Conservation (phyloP, 805 yeast genomes). For the Maudiozyma bulderi region DNA sequence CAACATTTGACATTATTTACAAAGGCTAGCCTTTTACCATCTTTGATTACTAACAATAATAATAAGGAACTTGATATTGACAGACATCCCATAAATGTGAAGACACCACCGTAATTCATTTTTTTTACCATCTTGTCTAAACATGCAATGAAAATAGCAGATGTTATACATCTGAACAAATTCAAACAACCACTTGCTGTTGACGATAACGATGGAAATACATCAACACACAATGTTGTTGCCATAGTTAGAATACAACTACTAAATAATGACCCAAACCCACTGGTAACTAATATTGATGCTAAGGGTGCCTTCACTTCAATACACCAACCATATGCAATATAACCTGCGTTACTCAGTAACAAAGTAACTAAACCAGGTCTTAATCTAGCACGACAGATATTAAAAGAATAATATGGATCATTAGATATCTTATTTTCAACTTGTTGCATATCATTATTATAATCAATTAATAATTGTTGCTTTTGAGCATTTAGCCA, state of each 20-base stretch:
- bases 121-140: conserved; percentile 46
- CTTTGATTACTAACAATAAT: conserved; percentile 23
- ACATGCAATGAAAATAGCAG: conserved; percentile 63
- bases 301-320: conserved; percentile 38
- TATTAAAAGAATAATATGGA: conserved; percentile 37
- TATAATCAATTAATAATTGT: conserved; percentile 11
- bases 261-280: conserved; percentile 47
- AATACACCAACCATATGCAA: conserved; percentile 69
- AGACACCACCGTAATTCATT: conserved; percentile 67
- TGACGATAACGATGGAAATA: conserved; percentile 60
- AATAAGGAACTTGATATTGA: conserved; percentile 22
- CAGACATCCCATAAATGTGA: conserved; percentile 54
- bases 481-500: conserved; percentile 16
- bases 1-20: conserved; percentile 10
- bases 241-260: conserved; percentile 48
- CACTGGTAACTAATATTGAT: conserved; percentile 49
- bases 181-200: conserved; percentile 68
- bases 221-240: conserved; percentile 61
- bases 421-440: conserved; percentile 16
- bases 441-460: conserved; percentile 11
- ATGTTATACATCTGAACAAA: conserved; percentile 58
- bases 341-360: conserved; percentile 31
- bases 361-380: conserved; percentile 37
- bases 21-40: conserved; percentile 25
- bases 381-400: conserved; percentile 46